Evolutionary conservation across 352 stramenopile genomes (phyloP).

Genomic region (Phytopythium ostracodes): DNA sequence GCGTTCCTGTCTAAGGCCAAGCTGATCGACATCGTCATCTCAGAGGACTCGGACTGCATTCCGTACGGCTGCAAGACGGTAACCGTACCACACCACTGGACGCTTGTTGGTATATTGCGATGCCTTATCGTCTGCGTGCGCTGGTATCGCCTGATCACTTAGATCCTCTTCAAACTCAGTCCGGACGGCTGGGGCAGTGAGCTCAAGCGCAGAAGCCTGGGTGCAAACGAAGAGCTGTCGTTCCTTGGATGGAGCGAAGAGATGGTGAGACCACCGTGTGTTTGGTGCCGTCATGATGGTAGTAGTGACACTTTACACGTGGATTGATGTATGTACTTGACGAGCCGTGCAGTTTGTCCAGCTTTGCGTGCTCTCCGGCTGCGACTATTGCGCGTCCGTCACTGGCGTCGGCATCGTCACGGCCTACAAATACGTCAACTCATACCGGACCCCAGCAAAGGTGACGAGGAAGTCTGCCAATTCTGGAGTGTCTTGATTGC

Average conservation of each 20-base stretch:
- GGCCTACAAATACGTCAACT: constrained; percentile 72
- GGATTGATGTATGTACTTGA: not conserved
- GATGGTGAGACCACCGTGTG: constrained; percentile 45
- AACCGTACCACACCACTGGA: not conserved
- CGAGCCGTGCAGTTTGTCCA: constrained; percentile 57
- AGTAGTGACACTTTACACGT: not conserved
- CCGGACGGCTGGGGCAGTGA: constrained; percentile 83
- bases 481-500: not conserved
- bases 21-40: constrained; percentile 94
- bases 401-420: constrained; percentile 74
- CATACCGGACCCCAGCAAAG: constrained; percentile 39
- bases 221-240: constrained; percentile 74
- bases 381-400: constrained; percentile 86
- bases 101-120: not conserved
- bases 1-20: constrained; percentile 87
- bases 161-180: constrained; percentile 94
- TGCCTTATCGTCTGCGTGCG: not conserved
- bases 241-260: constrained; percentile 85
- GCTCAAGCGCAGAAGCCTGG: constrained; percentile 77
- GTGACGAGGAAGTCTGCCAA: constrained; percentile 17
- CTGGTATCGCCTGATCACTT: not conserved
- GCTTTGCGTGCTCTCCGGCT: constrained; percentile 85
- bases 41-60: constrained; percentile 96
- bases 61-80: constrained; percentile 90
- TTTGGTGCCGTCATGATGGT: not conserved